phyloP scores from a whole-genome alignment of 2,329 filamentous ascomycete genomes.

The Scolecobasidium constrictum region DNA sequence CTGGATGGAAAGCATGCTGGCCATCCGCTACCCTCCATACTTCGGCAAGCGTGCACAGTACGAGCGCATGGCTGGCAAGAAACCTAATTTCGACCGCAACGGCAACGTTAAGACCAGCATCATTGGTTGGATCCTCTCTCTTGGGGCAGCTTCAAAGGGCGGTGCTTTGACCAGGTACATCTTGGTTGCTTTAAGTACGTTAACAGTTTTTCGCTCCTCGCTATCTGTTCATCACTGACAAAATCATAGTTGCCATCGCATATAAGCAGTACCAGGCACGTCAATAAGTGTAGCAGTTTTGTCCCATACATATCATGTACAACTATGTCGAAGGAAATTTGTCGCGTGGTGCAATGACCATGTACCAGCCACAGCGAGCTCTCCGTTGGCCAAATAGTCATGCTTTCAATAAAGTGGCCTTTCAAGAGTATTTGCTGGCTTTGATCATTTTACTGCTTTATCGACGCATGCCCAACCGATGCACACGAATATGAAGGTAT shows the following conservation, averaged over 20 bases:
- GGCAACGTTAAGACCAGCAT: conserved; percentile 27
- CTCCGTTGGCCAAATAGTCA: too few species aligned
- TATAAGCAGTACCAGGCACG: conserved; percentile 5
- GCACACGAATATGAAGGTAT: too few species aligned
- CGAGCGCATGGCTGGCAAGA: conserved; percentile 37
- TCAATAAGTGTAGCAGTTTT: not conserved
- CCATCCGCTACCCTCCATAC: conserved; percentile 56
- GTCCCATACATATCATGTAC: not conserved
- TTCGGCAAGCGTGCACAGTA: conserved; percentile 43
- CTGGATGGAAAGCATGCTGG: conserved; percentile 58
- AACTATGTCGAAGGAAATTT: too few species aligned
- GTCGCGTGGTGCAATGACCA: too few species aligned
- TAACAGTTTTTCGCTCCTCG: not conserved
- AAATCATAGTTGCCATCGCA: conserved; percentile 1
- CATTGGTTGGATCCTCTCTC: conserved; percentile 18
- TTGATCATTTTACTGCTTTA: too few species aligned
- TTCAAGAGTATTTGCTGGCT: too few species aligned
- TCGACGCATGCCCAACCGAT: too few species aligned
- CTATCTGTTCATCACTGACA: not conserved
- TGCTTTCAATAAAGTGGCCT: too few species aligned
- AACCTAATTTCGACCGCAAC: conserved; percentile 50
- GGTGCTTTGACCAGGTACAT: conserved; percentile 10
- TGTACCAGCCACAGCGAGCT: too few species aligned
- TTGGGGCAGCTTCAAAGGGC: conserved; percentile 8
- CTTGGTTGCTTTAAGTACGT: conserved; percentile 10